These are phyloP conservation scores for Teratosphaeria epicoccoides DNA, from an alignment of 2,329 filamentous ascomycete species.

Conservation along the genomic window DNA sequence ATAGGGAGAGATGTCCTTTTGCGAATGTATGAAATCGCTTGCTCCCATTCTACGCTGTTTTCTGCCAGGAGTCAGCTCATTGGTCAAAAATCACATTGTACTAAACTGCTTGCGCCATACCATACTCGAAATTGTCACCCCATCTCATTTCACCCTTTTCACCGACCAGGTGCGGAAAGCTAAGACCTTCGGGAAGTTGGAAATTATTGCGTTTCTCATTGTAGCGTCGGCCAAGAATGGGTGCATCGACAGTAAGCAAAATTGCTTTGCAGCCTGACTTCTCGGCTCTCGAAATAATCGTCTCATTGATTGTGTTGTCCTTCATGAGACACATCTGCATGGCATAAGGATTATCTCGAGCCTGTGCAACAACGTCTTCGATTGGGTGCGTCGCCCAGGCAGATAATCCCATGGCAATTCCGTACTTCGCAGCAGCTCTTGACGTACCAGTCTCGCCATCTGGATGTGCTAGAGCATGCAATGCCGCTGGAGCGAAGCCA, in stretches of 20 bases:
- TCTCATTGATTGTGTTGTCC: conserved; percentile 12
- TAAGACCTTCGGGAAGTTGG: background rate
- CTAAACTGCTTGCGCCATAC: background rate
- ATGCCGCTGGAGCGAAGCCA: background rate
- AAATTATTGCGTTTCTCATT: conserved; percentile 32
- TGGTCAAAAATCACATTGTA: background rate
- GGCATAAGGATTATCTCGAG: background rate
- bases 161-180: background rate
- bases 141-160: background rate
- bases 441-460: background rate
- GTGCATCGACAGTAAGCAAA: conserved; percentile 49
- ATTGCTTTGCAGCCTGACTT: conserved; percentile 41
- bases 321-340: conserved; percentile 8
- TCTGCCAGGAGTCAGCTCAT: background rate
- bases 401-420: background rate
- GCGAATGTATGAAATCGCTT: background rate
- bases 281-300: conserved; percentile 38
- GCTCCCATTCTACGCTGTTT: background rate
- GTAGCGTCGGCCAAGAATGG: conserved; percentile 45
- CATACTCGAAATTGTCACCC: background rate
- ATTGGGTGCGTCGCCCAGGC: background rate
- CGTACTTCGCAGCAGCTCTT: background rate
- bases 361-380: background rate
- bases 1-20: background rate
- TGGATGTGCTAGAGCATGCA: background rate